Base-by-base conservation (phyloP, 768 basidiomycete species). In the Trametes meyenii region DNA sequence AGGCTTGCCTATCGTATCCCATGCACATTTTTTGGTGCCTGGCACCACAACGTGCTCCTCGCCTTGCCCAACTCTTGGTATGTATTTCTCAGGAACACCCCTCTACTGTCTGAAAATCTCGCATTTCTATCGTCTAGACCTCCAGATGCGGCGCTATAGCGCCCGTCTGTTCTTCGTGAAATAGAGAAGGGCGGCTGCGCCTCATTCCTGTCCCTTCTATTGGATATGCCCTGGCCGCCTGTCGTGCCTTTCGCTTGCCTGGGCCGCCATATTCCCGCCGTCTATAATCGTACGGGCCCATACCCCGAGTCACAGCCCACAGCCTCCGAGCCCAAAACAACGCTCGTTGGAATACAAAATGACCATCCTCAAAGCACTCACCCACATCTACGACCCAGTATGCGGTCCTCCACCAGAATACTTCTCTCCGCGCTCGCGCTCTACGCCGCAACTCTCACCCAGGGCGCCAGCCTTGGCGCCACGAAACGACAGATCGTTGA, bases 401-500 rank as follows among this genome's bases (percentile, higher is more conserved):
- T 67, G 66, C 64, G 48, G 16, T 42, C 65, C 52, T 38, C 38
- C 38, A 33, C 60, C 44, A 7, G 33, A 36, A 16, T 42, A 21
- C n/a, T 65, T 35, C 35, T 63, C 38, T 52, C 60, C 33, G 29
- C 56, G 36, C 33, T 63, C 33, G 53, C 57, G n/a, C 51, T 59
- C 44, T 19, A 58, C 13, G 29, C 56, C 12, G 48, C 55, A 19
- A 29, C 57, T 12, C 40, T 55, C 36, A 45, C 59, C n/a, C 54
- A 54, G 4, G 66, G 58, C 7, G 60, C 58, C 1, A 60, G 44
- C 33, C n/a, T 55, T 40, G 5, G 21, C 10, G 50, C 61, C 19
- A n/a, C 36, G 13, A 58, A 52, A 42, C 66, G 66, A 4, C 63
- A 65, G 49, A 46, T 40, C 40, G 57, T 67, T 26, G 56, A 46